Percentiles rank a stretch among this genome's conserved stretches.
Conservation (phyloP, 2,329 filamentous ascomycete genomes). For the Myriosclerotinia duriaeana region DNA sequence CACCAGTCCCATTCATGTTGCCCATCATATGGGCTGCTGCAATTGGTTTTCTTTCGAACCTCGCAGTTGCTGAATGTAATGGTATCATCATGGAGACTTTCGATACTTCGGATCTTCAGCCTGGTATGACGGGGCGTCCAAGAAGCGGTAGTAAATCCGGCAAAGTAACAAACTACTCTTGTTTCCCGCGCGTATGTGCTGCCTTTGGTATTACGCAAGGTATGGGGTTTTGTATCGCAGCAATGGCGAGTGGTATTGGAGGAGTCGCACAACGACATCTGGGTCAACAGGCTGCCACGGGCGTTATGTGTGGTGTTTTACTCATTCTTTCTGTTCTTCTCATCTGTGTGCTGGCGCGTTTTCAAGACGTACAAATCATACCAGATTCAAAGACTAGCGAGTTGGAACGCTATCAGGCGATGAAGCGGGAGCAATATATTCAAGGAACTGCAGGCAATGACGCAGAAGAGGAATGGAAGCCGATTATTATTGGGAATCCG, state of each 20-base stretch:
- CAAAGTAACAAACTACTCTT: constrained; percentile 69
- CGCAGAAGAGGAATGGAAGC: constrained; percentile 58
- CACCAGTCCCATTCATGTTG: constrained; percentile 57
- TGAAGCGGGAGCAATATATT: constrained; percentile 45
- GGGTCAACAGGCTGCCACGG: constrained; percentile 66
- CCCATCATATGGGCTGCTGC: constrained; percentile 65
- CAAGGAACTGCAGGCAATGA: constrained; percentile 34
- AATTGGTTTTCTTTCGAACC: constrained; percentile 68
- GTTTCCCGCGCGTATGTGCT: constrained; percentile 70
- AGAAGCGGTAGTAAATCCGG: constrained; percentile 45
- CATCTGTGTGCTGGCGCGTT: constrained; percentile 61
- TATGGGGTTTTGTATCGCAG: constrained; percentile 67
- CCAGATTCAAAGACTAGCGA: constrained; percentile 57
- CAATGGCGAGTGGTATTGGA: constrained; percentile 65
- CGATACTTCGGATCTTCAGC: constrained; percentile 76
- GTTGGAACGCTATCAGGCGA: constrained; percentile 53
- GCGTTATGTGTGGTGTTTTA: constrained; percentile 66
- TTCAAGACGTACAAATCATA: constrained; percentile 66
- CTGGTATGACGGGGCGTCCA: constrained; percentile 63
- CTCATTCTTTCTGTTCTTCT: constrained; percentile 64
- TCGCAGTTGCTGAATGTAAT: constrained; percentile 74
- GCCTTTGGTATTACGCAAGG: constrained; percentile 70
- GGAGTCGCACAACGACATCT: constrained; percentile 65
- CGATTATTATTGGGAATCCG: constrained; percentile 70
- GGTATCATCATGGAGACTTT: constrained; percentile 79